Evolutionary conservation across 495 filamentous ascomycete species (phyloP).

Genomic region (Penicillium goetzii): DNA sequence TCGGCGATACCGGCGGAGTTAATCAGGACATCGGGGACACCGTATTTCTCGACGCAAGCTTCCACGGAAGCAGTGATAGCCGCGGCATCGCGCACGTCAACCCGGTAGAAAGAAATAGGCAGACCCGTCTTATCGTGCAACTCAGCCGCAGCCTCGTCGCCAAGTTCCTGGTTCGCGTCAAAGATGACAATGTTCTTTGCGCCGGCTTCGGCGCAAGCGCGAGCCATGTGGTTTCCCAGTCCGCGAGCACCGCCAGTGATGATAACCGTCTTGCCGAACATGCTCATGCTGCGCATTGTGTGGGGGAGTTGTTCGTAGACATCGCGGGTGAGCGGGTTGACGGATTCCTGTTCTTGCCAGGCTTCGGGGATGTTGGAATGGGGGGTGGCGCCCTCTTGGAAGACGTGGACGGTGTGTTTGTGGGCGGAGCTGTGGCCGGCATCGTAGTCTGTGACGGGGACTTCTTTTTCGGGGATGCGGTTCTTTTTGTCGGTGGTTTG

Average conservation of each 20-base stretch:
- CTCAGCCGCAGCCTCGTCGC: conserved; percentile 8
- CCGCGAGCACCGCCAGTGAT: conserved; percentile 76
- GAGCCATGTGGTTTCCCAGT: conserved; percentile 71
- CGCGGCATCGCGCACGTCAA: conserved; percentile 10
- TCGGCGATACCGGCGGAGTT: conserved; percentile 38
- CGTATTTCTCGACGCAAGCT: conserved; percentile 11
- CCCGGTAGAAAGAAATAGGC: conserved; percentile 10
- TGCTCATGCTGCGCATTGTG: conserved; percentile 39
- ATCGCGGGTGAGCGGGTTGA: conserved; percentile 11
- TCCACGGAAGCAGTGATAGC: conserved; percentile 11
- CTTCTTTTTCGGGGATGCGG: conserved; percentile 11
- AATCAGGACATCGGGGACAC: conserved; percentile 67
- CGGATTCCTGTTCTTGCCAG: neutral
- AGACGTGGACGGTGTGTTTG: conserved; percentile 9
- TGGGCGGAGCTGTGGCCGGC: conserved; percentile 7
- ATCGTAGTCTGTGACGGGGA: conserved; percentile 12
- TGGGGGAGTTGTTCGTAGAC: conserved; percentile 7
- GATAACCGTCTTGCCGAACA: conserved; percentile 75
- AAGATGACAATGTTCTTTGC: conserved; percentile 47
- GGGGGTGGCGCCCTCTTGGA: neutral
- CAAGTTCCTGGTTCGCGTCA: conserved; percentile 13
- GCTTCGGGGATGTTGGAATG: neutral
- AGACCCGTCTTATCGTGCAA: conserved; percentile 11
- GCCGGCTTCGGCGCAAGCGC: conserved; percentile 73
- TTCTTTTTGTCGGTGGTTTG: conserved; percentile 13